Conservation (phyloP, 169 alveolate species). For the Sarcocystis neurona region DNA sequence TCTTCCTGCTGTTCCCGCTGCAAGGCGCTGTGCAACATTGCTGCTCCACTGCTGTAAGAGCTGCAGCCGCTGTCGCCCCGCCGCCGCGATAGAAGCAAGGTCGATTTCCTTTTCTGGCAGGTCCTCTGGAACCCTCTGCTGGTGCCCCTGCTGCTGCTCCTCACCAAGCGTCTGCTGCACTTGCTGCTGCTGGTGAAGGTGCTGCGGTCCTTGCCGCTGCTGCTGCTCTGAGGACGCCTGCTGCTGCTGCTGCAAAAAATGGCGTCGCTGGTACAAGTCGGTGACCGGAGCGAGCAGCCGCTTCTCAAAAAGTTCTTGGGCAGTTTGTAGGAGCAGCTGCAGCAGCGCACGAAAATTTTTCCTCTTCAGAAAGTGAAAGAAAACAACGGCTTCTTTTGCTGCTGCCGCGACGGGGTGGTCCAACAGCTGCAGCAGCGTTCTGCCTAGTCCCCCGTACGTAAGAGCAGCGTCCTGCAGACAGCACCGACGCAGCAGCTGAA, state of each 20-base stretch:
- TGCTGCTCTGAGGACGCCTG: too few species aligned
- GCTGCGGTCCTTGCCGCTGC: neutral
- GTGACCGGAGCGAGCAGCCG: constrained; percentile 1
- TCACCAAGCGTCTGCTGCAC: neutral
- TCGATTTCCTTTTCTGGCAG: neutral
- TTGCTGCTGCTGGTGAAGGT: neutral
- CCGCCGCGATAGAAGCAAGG: too few species aligned
- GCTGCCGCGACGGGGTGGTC: neutral
- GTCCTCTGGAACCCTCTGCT: too few species aligned
- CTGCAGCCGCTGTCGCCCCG: neutral
- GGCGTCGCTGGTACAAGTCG: neutral
- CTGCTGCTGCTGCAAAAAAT: too few species aligned
- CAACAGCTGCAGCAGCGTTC: neutral
- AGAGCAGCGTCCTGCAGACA: too few species aligned
- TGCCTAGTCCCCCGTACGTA: too few species aligned
- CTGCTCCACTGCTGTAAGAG: neutral
- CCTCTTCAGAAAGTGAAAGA: neutral
- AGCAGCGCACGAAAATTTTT: neutral
- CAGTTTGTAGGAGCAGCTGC: constrained; percentile 12
- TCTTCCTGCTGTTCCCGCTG: neutral
- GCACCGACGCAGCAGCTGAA: too few species aligned
- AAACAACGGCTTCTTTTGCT: neutral
- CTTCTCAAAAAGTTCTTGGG: constrained; percentile 4
- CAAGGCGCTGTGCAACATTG: neutral
- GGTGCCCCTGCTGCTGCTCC: neutral